phyloP scores from a whole-genome alignment of 768 basidiomycete genomes.

The Hortiboletus flavorubellus region DNA sequence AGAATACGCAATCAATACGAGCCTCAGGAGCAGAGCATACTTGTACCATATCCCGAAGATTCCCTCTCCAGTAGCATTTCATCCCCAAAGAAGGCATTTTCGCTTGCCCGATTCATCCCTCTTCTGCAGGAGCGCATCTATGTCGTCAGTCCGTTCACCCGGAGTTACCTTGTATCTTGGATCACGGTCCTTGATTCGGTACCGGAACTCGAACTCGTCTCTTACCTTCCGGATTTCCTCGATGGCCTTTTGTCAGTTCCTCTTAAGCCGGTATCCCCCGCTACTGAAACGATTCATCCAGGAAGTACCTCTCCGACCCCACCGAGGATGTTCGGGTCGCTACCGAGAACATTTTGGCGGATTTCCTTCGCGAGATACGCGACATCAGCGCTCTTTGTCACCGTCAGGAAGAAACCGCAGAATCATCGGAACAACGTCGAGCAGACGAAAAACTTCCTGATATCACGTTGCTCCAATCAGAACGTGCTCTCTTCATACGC shows the following conservation, averaged over 20 bases:
- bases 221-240: conserved; percentile 91
- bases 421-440: conserved; percentile 38
- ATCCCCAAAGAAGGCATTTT: conserved; percentile 76
- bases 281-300: conserved; percentile 29
- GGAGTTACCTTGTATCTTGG: conserved; percentile 97
- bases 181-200: conserved; percentile 94
- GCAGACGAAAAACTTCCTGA: conserved; percentile 55
- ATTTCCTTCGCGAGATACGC: conserved; percentile 87
- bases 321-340: conserved; percentile 90
- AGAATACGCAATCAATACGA: conserved; percentile 49
- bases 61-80: conserved; percentile 20
- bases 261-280: conserved; percentile 1
- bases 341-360: conserved; percentile 84
- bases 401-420: conserved; percentile 54
- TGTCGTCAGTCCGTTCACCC: conserved; percentile 92
- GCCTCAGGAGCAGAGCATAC: conserved; percentile 47
- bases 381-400: conserved; percentile 77
- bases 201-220: conserved; percentile 92
- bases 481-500: conserved; percentile 54
- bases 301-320: conserved; percentile 94
- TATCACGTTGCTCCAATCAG: conserved; percentile 53
- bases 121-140: conserved; percentile 90
- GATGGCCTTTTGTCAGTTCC: conserved; percentile 82
- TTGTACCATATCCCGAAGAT: conserved; percentile 63
- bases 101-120: conserved; percentile 91